A percentile compares a stretch with the other conserved stretches of the same genome.
These are phyloP conservation scores for Lolium rigidum DNA, from an alignment of 176 grass and related monocot genomes.

Conservation along the genomic window DNA sequence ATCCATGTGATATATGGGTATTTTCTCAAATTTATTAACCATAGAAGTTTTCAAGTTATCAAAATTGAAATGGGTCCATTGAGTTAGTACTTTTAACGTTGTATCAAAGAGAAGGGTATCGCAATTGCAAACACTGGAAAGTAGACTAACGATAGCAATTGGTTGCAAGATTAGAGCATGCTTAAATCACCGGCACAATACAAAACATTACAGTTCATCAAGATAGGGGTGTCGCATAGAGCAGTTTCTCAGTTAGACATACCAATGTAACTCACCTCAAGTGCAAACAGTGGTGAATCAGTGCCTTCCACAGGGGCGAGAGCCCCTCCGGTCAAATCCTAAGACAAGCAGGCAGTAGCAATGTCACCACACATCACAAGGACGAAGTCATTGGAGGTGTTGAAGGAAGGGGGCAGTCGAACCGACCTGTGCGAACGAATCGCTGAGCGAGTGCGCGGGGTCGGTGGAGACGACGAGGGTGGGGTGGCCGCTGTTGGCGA, in stretches of 20 bases:
- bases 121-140: not conserved
- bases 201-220: not conserved
- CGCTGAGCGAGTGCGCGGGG: conserved; percentile 89
- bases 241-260: not conserved
- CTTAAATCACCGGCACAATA: not conserved
- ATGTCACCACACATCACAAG: not conserved
- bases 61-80: not conserved
- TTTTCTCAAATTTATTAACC: not conserved
- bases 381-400: not conserved
- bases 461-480: conserved; percentile 90
- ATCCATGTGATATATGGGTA: not conserved
- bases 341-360: not conserved
- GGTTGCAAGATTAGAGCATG: not conserved
- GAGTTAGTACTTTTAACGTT: not conserved
- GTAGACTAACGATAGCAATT: not conserved
- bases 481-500: conserved; percentile 89
- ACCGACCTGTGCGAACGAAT: conserved; percentile 74
- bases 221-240: not conserved
- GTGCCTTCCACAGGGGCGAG: conserved; percentile 77
- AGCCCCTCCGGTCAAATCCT: conserved; percentile 90
- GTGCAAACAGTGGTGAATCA: conserved; percentile 76
- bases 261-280: conserved; percentile 68
- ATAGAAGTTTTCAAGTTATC: not conserved
- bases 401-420: not conserved
- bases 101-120: not conserved